A percentile compares a stretch with the other conserved stretches of the same genome.
Conservation (phyloP, 2,329 filamentous ascomycete genomes). For the Exserohilum turcica region DNA sequence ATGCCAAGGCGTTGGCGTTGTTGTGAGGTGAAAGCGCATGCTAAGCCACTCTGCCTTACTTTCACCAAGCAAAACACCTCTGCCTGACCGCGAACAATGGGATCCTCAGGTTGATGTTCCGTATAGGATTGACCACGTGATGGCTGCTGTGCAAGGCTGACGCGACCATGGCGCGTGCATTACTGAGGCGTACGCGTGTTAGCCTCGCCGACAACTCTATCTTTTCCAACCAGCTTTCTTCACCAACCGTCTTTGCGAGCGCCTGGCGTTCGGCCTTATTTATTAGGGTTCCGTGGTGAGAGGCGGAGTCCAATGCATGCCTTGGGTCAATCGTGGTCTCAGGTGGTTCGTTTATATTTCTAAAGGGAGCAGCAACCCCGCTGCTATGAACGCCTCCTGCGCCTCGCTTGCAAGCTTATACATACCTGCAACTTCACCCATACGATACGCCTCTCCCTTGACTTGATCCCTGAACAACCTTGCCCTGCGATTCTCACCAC, state of each 20-base stretch:
- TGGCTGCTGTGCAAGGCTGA: not conserved
- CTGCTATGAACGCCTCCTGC: not conserved
- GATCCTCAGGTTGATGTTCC: not conserved
- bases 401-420: not conserved
- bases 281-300: not conserved
- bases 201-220: not conserved
- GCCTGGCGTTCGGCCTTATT: not conserved
- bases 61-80: too few species aligned
- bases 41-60: not conserved
- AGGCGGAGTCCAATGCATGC: not conserved
- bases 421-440: not conserved
- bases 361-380: not conserved
- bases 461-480: not conserved
- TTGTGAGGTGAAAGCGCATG: too few species aligned
- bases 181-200: not conserved
- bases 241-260: not conserved
- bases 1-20: too few species aligned
- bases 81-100: not conserved
- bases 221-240: not conserved
- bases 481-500: not conserved
- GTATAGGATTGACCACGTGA: not conserved
- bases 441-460: not conserved
- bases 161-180: not conserved
- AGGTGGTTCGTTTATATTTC: not conserved
- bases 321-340: not conserved